These are phyloP conservation scores for Macrophomina tecta DNA, from an alignment of 2,329 filamentous ascomycete genomes.

Conservation along the genomic window DNA sequence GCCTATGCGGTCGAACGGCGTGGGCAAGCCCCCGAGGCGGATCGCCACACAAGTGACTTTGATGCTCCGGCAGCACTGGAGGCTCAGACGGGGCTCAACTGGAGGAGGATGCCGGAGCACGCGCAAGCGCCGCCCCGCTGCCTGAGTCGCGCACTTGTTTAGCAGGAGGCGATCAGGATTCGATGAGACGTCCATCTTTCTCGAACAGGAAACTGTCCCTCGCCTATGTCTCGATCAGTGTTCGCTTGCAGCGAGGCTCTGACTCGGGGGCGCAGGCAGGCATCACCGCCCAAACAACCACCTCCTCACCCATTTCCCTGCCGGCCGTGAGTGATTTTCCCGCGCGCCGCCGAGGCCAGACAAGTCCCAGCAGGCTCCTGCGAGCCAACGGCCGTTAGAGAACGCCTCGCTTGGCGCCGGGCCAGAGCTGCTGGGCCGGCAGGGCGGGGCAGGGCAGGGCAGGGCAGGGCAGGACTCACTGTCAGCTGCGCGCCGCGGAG, in stretches of 20 bases:
- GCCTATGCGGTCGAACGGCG: too few species aligned
- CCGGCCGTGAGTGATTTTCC: neutral
- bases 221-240: neutral
- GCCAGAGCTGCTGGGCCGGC: too few species aligned
- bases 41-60: too few species aligned
- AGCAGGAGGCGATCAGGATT: neutral
- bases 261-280: neutral
- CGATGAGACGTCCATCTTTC: slow-evolving; percentile 1
- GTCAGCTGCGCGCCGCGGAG: neutral
- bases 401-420: neutral
- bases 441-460: neutral
- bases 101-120: slow-evolving; percentile 10
- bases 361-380: neutral
- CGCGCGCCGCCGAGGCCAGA: neutral
- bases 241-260: neutral
- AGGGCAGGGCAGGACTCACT: neutral
- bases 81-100: too few species aligned
- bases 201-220: neutral
- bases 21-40: too few species aligned
- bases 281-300: neutral
- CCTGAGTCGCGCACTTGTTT: neutral
- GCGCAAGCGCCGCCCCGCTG: neutral
- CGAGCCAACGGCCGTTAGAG: neutral
- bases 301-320: neutral
- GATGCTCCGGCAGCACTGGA: too few species aligned